These are phyloP conservation scores for Rusavskia elegans DNA, from an alignment of 495 filamentous ascomycete genomes.

Conservation along the genomic window DNA sequence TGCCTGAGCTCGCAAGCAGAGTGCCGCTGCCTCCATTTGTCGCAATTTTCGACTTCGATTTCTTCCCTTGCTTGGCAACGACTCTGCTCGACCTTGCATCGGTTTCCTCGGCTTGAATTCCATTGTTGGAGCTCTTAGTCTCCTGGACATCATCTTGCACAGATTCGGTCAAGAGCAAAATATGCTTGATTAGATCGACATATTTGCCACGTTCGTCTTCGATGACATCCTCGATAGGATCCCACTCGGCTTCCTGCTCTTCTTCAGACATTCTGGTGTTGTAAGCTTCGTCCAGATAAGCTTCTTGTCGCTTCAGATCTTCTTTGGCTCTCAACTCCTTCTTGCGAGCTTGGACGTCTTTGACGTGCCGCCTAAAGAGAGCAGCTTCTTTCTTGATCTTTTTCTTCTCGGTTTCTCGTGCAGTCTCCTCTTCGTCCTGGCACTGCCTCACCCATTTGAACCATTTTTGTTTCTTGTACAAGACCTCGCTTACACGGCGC, in stretches of 20 bases:
- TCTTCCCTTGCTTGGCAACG: conserved; percentile 23
- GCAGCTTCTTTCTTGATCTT: conserved; percentile 33
- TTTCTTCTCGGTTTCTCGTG: conserved; percentile 34
- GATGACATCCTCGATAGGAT: conserved; percentile 35
- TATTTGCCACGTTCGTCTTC: conserved; percentile 30
- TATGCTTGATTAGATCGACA: conserved; percentile 25
- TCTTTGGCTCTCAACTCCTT: conserved; percentile 22
- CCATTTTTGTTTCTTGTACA: conserved; percentile 34
- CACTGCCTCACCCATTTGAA: conserved; percentile 29
- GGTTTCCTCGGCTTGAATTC: conserved; percentile 1
- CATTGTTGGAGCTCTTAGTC: conserved; percentile 1
- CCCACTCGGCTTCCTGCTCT: conserved; percentile 26
- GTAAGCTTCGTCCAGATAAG: conserved; percentile 29
- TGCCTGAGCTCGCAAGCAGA: too few species aligned
- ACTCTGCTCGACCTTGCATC: not conserved
- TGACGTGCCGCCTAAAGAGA: conserved; percentile 31
- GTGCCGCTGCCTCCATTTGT: conserved; percentile 1
- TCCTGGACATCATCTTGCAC: conserved; percentile 6
- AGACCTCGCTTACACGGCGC: conserved; percentile 26
- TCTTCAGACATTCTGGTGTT: conserved; percentile 23
- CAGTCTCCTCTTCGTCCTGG: conserved; percentile 29
- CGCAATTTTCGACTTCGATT: conserved; percentile 17
- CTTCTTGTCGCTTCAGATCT: conserved; percentile 26
- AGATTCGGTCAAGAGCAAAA: conserved; percentile 24
- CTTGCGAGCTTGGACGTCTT: conserved; percentile 22